These are phyloP conservation scores for Gautieria morchelliformis DNA, from an alignment of 768 basidiomycete genomes.

Conservation along the genomic window DNA sequence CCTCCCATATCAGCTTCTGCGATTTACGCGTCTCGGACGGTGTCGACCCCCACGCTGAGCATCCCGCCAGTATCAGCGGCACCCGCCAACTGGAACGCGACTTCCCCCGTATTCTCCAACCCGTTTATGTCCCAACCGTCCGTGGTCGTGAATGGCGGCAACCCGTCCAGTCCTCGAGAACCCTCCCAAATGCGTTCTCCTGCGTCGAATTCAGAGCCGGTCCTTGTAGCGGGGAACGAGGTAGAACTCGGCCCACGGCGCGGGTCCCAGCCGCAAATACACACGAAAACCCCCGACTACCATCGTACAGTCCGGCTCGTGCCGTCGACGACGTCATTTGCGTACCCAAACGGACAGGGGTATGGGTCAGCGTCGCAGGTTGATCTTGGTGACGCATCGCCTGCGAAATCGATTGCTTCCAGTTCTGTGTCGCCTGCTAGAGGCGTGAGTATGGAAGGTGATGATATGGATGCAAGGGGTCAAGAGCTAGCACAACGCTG, in stretches of 20 bases:
- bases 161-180: neutral
- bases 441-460: constrained; percentile 33
- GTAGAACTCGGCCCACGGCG: neutral
- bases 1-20: constrained; percentile 4
- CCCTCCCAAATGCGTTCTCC: neutral
- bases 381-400: constrained; percentile 43
- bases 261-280: neutral
- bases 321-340: constrained; percentile 7
- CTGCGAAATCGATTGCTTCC: constrained; percentile 27
- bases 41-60: constrained; percentile 2
- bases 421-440: constrained; percentile 29
- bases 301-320: constrained; percentile 13
- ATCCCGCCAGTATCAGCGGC: neutral
- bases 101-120: neutral
- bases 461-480: constrained; percentile 54
- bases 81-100: neutral
- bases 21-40: constrained; percentile 1
- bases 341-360: neutral
- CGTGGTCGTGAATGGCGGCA: neutral
- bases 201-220: neutral
- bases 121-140: constrained; percentile 2
- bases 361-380: constrained; percentile 34
- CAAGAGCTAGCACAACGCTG: constrained; percentile 68
- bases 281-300: constrained; percentile 12
- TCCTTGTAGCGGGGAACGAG: neutral